A percentile compares a stretch with the other conserved stretches of the same genome.
Conservation (phyloP, 2,329 filamentous ascomycete genomes). For the Hortaea werneckii region DNA sequence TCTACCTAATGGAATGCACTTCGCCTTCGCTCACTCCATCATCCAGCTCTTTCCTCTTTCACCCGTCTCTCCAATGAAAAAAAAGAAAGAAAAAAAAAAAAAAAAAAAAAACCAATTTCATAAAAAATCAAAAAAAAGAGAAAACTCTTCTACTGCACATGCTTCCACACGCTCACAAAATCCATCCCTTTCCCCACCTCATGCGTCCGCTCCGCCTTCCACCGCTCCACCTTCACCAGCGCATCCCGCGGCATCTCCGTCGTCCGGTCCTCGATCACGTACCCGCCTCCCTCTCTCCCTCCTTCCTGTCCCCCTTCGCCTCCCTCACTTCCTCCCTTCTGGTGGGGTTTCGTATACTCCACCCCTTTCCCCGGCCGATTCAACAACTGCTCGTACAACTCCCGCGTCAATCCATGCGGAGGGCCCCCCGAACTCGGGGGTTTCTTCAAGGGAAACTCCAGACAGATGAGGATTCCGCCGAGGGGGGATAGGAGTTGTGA, state of each 20-base stretch:
- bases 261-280: constrained; percentile 28
- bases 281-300: constrained; percentile 35
- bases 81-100: too few species aligned
- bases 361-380: constrained; percentile 58
- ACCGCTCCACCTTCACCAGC: constrained; percentile 41
- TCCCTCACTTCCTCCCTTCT: too few species aligned
- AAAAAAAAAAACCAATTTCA: too few species aligned
- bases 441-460: constrained; percentile 73
- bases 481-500: constrained; percentile 41
- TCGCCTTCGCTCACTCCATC: too few species aligned
- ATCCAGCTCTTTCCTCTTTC: too few species aligned
- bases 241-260: constrained; percentile 36
- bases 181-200: constrained; percentile 43
- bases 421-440: constrained; percentile 55
- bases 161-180: constrained; percentile 40
- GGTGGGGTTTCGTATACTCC: constrained; percentile 35
- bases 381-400: constrained; percentile 63
- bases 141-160: constrained; percentile 7
- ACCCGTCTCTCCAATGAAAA: too few species aligned
- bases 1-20: too few species aligned
- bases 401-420: constrained; percentile 59
- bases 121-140: too few species aligned
- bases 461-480: constrained; percentile 47
- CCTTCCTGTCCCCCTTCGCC: too few species aligned
- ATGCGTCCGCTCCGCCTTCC: constrained; percentile 47